Conservation (phyloP, 129 eudicot genomes). For the Flaveria bidentis region DNA sequence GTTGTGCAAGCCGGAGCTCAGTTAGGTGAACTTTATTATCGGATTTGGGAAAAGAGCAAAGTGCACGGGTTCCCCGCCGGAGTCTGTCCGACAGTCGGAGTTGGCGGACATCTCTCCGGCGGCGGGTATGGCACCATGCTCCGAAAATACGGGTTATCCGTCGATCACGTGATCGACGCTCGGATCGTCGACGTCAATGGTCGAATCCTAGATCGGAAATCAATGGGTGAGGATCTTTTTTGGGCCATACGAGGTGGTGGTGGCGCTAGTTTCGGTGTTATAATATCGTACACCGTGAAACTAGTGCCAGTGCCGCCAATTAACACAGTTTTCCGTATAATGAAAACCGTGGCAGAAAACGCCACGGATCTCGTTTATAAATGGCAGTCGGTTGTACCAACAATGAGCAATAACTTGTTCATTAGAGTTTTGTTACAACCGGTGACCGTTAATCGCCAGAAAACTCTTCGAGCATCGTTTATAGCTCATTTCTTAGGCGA, state of each 20-base stretch:
- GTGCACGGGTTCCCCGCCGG: conserved; percentile 45
- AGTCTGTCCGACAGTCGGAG: conserved; percentile 38
- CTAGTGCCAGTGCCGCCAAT: conserved; percentile 32
- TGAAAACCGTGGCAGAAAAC: conserved; percentile 30
- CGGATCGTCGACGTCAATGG: conserved; percentile 31
- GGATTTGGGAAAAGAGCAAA: conserved; percentile 35
- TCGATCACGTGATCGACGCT: conserved; percentile 38
- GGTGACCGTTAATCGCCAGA: background rate
- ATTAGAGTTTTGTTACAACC: conserved; percentile 30
- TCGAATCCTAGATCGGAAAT: conserved; percentile 27
- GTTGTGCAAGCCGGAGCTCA: conserved; percentile 33
- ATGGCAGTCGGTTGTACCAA: conserved; percentile 26
- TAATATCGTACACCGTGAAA: conserved; percentile 35
- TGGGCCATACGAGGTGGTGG: conserved; percentile 46
- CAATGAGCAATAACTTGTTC: conserved; percentile 21
- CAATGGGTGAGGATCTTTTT: conserved; percentile 43
- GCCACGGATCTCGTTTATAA: conserved; percentile 27
- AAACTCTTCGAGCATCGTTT: conserved; percentile 28
- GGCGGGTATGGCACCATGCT: conserved; percentile 48
- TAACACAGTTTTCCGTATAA: conserved; percentile 27
- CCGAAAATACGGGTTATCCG: conserved; percentile 39
- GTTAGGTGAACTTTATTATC: conserved; percentile 36
- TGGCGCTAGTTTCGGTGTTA: conserved; percentile 41
- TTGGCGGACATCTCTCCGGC: conserved; percentile 38
- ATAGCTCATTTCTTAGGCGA: conserved; percentile 34